A percentile compares a stretch with the other conserved stretches of the same genome.
These are phyloP conservation scores for Balakata baccata DNA, from an alignment of 345 rosid genomes.

Conservation along the genomic window DNA sequence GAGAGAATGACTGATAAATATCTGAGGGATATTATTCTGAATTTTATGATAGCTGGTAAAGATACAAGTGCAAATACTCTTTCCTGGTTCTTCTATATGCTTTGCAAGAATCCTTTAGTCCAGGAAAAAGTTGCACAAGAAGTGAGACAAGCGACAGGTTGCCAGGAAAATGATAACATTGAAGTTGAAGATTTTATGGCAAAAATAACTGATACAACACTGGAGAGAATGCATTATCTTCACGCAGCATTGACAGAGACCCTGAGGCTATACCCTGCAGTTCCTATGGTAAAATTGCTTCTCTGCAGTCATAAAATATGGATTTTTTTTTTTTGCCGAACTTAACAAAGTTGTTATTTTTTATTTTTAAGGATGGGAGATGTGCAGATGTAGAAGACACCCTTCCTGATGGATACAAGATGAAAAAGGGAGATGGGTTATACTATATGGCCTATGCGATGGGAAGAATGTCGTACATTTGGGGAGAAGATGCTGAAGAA, in stretches of 20 bases:
- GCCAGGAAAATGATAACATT: constrained; percentile 17
- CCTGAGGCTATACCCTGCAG: constrained; percentile 62
- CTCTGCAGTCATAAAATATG: neutral
- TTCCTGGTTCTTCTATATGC: constrained; percentile 74
- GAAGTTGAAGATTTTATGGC: constrained; percentile 37
- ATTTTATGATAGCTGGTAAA: constrained; percentile 69
- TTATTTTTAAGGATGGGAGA: constrained; percentile 54
- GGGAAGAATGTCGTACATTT: constrained; percentile 70
- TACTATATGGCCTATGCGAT: constrained; percentile 61
- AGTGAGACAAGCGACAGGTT: constrained; percentile 39
- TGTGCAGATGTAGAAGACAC: constrained; percentile 57
- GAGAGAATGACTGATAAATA: constrained; percentile 55
- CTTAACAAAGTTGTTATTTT: neutral
- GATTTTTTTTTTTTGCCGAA: neutral
- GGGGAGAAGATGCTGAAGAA: constrained; percentile 76
- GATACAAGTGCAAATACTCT: constrained; percentile 57
- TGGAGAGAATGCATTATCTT: constrained; percentile 69
- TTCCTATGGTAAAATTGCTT: constrained; percentile 45
- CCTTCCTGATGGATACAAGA: constrained; percentile 60
- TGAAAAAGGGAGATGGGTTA: constrained; percentile 61
- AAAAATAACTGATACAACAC: constrained; percentile 38
- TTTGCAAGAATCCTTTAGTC: constrained; percentile 62
- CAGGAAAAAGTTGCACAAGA: constrained; percentile 65
- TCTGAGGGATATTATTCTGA: constrained; percentile 64
- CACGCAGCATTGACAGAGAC: constrained; percentile 79